Base-by-base conservation (phyloP, 352 stramenopile genomes). In the Globisporangium uncinulatum region DNA sequence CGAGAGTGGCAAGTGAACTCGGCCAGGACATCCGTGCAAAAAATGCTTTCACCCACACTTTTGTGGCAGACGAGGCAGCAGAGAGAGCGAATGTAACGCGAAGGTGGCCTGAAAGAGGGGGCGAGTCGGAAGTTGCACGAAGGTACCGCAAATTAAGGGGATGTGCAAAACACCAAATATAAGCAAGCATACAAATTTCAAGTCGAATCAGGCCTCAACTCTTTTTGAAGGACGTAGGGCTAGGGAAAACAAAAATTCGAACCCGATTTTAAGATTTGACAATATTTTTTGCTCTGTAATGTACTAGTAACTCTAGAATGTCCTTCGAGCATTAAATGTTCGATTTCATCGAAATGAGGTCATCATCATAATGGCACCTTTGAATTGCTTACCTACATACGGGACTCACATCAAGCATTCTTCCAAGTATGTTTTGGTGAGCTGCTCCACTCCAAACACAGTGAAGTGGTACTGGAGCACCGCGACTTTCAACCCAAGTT, bases 201-300 rank as follows among this genome's bases (percentile, higher is more conserved):
- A 46, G 17, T 46, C 15, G 15, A 46, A 46, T 7, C 17, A 46
- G 41, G 20, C 11, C 17, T 46, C 20, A 19, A 49, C 24, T 29
- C 44, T 34, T 49, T 49, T 34, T 15, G 20, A 49, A 19, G 44
- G 44, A 49, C 44, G n/a, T 49, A 49, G 44, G 44, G 44, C 8
- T 49, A 7, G 44, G 44, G 44, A 8, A 46, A 10, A 46, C 41
- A 46, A 11, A 46, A 20, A 45, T 45, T 19, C 39, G 11, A 45
- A 45, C 37, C 11, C 14, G 6, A 45, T 19, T 45, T 45, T 44
- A n/a, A n/a, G n/a, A n/a, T n/a, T n/a, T n/a, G n/a, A n/a, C 24
- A 29, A 29, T 29, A 29, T 29, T 29, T 29, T 29, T 29, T 29
- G 24, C 24, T 29, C 4, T 29, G 24, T 29, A 29, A 29, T 29